Conservation (phyloP, 1,284 basidiomycete species). For the Wolfiporia cocos region DNA sequence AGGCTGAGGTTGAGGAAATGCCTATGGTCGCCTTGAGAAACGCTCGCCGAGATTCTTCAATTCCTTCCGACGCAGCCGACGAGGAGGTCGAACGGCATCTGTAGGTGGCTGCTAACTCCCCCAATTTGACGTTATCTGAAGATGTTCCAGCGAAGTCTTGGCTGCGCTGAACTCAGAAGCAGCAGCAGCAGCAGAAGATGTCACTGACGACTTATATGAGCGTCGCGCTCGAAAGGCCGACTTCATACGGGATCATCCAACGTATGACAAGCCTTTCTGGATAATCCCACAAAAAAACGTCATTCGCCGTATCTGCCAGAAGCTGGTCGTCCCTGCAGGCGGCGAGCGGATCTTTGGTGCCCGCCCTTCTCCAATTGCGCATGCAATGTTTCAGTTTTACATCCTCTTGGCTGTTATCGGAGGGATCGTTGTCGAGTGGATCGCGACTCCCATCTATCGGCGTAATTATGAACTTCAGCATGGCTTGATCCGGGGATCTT, state of each 20-base stretch:
- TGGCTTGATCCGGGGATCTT: conserved; percentile 63
- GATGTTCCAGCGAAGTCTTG: conserved; percentile 51
- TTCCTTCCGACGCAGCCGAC: conserved; percentile 36
- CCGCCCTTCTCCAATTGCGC: conserved; percentile 59
- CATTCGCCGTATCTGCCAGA: conserved; percentile 79
- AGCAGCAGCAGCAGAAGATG: conserved; percentile 39
- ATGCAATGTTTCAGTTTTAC: conserved; percentile 71
- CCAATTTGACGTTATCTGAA: background rate
- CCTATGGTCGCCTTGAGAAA: conserved; percentile 53
- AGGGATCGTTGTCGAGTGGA: conserved; percentile 79
- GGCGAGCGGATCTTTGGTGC: conserved; percentile 83
- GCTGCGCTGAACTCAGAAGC: conserved; percentile 53
- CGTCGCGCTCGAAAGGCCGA: conserved; percentile 79
- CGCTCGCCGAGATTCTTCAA: conserved; percentile 36
- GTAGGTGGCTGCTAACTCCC: conserved; percentile 34
- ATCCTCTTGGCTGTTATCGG: conserved; percentile 79
- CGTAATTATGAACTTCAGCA: conserved; percentile 62
- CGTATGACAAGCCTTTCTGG: conserved; percentile 91
- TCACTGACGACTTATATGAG: conserved; percentile 64
- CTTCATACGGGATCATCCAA: conserved; percentile 86
- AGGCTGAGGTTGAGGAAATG: conserved; percentile 48
- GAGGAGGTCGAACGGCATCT: conserved; percentile 69
- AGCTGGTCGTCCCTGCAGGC: conserved; percentile 75
- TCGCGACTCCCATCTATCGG: conserved; percentile 87
- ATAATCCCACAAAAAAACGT: conserved; percentile 80